Evolutionary conservation across 163 green algal genomes (phyloP), one percentile per base, ranked within the genome.

Genomic region (Chloroidium sp.): DNA sequence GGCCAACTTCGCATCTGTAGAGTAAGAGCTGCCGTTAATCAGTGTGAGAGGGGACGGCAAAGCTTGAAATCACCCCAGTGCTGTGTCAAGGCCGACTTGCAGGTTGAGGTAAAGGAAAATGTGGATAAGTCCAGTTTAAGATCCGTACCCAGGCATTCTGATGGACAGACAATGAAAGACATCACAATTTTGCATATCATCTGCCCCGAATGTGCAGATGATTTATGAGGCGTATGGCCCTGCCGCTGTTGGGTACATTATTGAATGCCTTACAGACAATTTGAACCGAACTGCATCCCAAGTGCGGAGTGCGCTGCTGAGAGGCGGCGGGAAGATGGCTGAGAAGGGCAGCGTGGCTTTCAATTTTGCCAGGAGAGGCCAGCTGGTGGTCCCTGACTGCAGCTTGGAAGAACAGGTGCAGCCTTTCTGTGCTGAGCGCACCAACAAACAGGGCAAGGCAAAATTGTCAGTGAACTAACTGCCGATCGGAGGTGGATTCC

Each of bases 261-360:
- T 97, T 61, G 93, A 97, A 75, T 94, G 88, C 69, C 86, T 98
- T 0, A 98, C 94, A 10, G 95, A 98, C 90, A 98, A 98, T 83
- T 78, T 95, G 59, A 97, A 97, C 84, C 90, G 95, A 0, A 84
- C 85, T 0, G 91, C 90, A 1, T 87, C 86, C 1, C 90, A 96
- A 59, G 90, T 72, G 67, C 67, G 67, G 6, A 72, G 36, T 36
- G 36, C 36, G 36, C 36, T 36, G 36, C 36, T 36, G 36, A 36
- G 36, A 36, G 36, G 36, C 36, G 36, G 36, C 36, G 36, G 36
- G 36, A 36, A 36, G 36, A 36, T 36, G 36, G 36, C 36, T 36
- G 36, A 36, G 36, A 36, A 36, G 36, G 36, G 36, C 36, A 36
- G 36, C 36, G 36, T 36, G 36, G 36, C 36, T 36, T 36, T 36